Percentiles rank a stretch among this genome's conserved stretches.
Conservation (phyloP, 2,329 filamentous ascomycete species). For the Hyphodiscus sp. region DNA sequence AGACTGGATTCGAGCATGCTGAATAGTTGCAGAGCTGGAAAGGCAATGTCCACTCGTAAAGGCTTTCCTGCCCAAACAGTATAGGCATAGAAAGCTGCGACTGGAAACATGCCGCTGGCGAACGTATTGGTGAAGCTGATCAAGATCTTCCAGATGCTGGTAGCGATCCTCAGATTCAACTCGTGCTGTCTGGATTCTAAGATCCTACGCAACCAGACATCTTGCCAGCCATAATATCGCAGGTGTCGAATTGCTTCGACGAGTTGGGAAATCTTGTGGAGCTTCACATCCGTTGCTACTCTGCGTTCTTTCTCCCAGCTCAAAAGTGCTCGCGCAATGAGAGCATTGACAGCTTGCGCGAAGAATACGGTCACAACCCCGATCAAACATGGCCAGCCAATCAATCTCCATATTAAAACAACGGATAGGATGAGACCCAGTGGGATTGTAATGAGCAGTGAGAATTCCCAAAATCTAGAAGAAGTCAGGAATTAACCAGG, state of each 20-base stretch:
- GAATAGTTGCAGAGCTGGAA: conserved; percentile 80
- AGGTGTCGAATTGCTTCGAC: conserved; percentile 50
- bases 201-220: conserved; percentile 64
- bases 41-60: conserved; percentile 74
- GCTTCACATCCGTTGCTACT: conserved; percentile 65
- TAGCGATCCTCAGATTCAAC: conserved; percentile 56
- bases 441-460: conserved; percentile 68
- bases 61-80: conserved; percentile 62
- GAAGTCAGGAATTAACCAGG: background rate
- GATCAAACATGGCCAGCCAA: conserved; percentile 73
- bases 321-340: conserved; percentile 60
- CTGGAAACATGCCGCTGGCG: conserved; percentile 68
- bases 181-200: conserved; percentile 63
- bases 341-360: conserved; percentile 63
- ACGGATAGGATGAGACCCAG: conserved; percentile 70
- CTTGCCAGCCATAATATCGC: conserved; percentile 62
- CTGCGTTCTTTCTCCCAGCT: conserved; percentile 66
- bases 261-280: conserved; percentile 78
- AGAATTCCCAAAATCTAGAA: conserved; percentile 74
- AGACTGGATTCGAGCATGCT: conserved; percentile 66
- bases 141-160: conserved; percentile 53
- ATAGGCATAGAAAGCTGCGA: conserved; percentile 76
- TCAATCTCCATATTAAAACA: conserved; percentile 66
- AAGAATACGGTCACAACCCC: conserved; percentile 63
- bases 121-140: conserved; percentile 66